Base-by-base conservation (phyloP, 2,329 filamentous ascomycete genomes). In the Phialemonium atrogriseum region DNA sequence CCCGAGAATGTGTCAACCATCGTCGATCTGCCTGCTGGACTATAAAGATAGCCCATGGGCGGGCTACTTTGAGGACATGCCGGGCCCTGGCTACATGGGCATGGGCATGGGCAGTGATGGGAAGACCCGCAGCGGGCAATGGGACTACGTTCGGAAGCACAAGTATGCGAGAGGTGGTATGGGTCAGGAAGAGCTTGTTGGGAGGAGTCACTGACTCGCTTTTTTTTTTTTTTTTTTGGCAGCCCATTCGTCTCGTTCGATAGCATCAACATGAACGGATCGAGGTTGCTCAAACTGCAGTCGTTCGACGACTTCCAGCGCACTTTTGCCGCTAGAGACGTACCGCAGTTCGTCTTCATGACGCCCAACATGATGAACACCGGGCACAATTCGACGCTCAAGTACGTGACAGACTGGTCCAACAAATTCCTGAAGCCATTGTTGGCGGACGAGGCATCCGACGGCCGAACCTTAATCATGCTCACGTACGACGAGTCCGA, bases 301-400 rank as follows among this genome's bases (percentile, higher is more conserved):
- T 79, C 76, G 39, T 69, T 83, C 43, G 65, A 66, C 15, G 59
- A 68, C 34, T 83, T 84, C 54, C 57, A 73, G 23, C 54, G 60
- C 7, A 77, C 81, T 41, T 54, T 82, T 15, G 55, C 61, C 16
- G 60, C 60, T 25, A 57, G 73, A 38, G 54, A 56, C 7, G 62
- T 84, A 9, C 79, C 79, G 3, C 79, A 84, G 51, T 82, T 76
- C 57, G 65, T 70, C 23, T 74, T 77, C 51, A 68, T 78, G 52
- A 69, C 69, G 0, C 76, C 74, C 0, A 70, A 79, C 50, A 76
- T 78, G 73, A 66, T 74, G 27, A 71, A 74, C 39, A 75, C 82
- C 45, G 80, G 77, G 10, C 80, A 84, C 43, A 58, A 77, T 44
- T 66, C 65, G 3, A 62, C 60, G 4, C 59, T 76, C 8, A 61